Conservation (phyloP, 768 basidiomycete genomes). For the Termitomyces sp. region DNA sequence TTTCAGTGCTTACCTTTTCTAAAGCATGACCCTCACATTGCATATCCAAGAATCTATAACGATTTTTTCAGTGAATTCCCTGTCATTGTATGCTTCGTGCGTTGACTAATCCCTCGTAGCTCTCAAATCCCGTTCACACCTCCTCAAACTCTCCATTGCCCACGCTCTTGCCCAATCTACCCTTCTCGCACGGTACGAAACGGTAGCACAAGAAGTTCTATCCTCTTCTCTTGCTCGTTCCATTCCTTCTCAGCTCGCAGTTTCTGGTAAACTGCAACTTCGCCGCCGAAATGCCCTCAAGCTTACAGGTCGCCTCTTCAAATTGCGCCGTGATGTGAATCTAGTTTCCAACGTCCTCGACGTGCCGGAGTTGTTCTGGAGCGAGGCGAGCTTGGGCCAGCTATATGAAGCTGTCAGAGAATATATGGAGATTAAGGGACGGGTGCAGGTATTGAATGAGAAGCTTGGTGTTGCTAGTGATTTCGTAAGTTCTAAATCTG, state of each 20-base stretch:
- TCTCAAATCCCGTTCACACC: slow-evolving; percentile 86
- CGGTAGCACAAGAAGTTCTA: slow-evolving; percentile 72
- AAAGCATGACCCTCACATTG: slow-evolving; percentile 79
- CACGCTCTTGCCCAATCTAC: slow-evolving; percentile 95
- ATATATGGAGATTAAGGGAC: slow-evolving; percentile 86
- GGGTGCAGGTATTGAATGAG: slow-evolving; percentile 86
- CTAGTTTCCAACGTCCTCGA: slow-evolving; percentile 91
- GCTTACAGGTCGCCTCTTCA: slow-evolving; percentile 83
- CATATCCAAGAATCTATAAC: slow-evolving; percentile 90
- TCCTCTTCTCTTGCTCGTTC: slow-evolving; percentile 70
- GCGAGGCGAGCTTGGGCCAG: slow-evolving; percentile 82
- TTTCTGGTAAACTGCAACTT: slow-evolving; percentile 69
- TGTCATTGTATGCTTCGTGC: not conserved
- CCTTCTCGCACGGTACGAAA: slow-evolving; percentile 83
- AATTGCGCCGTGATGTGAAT: slow-evolving; percentile 84
- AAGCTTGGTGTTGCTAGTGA: slow-evolving; percentile 84
- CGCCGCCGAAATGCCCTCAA: slow-evolving; percentile 80
- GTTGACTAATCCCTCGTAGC: slow-evolving; percentile 38
- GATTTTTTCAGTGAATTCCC: slow-evolving; percentile 82
- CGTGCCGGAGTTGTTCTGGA: slow-evolving; percentile 93
- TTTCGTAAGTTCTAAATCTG: slow-evolving; percentile 53
- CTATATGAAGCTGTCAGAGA: slow-evolving; percentile 91
- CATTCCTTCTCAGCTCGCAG: slow-evolving; percentile 80
- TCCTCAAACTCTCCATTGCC: slow-evolving; percentile 88
- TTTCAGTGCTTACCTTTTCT: slow-evolving; percentile 4